A percentile compares a stretch with the other conserved stretches of the same genome.
Conservation (phyloP, 306 rosid species). For the cucumber (Cucumis sativus) region DNA sequence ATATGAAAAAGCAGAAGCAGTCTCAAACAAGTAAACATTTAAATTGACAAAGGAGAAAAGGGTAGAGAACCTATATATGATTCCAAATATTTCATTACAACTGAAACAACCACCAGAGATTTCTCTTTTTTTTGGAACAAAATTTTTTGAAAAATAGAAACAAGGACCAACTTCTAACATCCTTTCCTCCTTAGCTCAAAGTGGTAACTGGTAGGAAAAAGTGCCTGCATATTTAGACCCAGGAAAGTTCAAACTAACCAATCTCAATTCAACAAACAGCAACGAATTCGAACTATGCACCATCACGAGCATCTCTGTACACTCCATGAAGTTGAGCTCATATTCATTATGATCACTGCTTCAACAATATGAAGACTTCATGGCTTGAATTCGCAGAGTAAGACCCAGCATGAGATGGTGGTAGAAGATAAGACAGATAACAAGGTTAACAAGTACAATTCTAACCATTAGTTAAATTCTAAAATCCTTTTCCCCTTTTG, state of each 20-base stretch:
- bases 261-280: background rate
- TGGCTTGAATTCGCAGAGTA: background rate
- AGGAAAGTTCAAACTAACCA: background rate
- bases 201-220: background rate
- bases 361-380: background rate
- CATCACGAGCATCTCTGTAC: background rate
- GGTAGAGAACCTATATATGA: background rate
- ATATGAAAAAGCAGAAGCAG: background rate
- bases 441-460: background rate
- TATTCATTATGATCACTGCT: background rate
- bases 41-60: no score
- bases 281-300: background rate
- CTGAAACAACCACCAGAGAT: background rate
- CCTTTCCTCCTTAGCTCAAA: background rate
- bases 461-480: background rate
- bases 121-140: background rate
- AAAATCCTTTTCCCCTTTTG: background rate
- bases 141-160: no score
- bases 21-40: background rate
- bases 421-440: background rate
- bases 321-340: background rate
- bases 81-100: background rate
- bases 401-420: background rate
- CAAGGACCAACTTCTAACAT: background rate
- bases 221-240: background rate